Conservation (phyloP, 257 asterid genomes). For the Striga asiatica region DNA sequence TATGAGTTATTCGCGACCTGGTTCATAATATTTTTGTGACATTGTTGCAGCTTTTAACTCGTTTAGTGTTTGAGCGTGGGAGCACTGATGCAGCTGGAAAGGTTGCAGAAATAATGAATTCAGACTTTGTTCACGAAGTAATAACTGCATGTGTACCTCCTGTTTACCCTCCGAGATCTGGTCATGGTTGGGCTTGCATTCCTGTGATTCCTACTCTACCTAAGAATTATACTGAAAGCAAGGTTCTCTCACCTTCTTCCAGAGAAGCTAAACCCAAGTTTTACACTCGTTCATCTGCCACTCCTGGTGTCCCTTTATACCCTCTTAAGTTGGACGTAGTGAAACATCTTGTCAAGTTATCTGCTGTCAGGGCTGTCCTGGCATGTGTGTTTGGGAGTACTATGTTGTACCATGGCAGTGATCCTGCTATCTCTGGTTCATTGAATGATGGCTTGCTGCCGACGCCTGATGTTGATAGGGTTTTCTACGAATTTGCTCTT, state of each 20-base stretch:
- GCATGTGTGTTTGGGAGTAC: conserved; percentile 97
- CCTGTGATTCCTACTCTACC: conserved; percentile 80
- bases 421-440: conserved; percentile 58
- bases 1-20: conserved; percentile 8
- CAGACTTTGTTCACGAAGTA: conserved; percentile 95
- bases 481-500: conserved; percentile 84
- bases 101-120: conserved; percentile 90
- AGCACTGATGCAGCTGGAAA: conserved; percentile 96
- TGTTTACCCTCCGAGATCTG: conserved; percentile 95
- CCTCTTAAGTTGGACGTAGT: conserved; percentile 86
- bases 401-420: conserved; percentile 71
- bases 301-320: conserved; percentile 77
- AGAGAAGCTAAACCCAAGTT: conserved; percentile 82
- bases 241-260: conserved; percentile 60
- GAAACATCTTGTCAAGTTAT: conserved; percentile 85
- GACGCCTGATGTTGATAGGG: conserved; percentile 67
- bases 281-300: conserved; percentile 76
- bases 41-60: conserved; percentile 82
- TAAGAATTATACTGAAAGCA: conserved; percentile 48
- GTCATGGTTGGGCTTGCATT: conserved; percentile 96
- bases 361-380: conserved; percentile 91
- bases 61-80: conserved; percentile 83
- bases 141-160: conserved; percentile 98
- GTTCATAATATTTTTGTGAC: conserved; percentile 15
- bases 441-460: conserved; percentile 48